Conservation (phyloP, 1,284 basidiomycete genomes). For the Sphaerobolus stellatus region DNA sequence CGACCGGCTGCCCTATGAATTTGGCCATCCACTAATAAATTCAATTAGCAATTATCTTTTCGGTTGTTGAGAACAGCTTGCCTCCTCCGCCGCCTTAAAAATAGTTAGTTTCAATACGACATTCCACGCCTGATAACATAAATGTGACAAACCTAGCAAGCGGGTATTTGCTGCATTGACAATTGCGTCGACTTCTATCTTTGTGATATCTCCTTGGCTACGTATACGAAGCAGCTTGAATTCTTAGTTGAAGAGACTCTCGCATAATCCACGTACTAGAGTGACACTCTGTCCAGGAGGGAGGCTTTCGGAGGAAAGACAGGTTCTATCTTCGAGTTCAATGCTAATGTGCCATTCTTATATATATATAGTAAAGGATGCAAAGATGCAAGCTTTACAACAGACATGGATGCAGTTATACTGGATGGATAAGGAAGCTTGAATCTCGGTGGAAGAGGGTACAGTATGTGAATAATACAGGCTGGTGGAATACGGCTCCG, state of each 20-base stretch:
- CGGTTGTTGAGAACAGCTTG: conserved; percentile 28
- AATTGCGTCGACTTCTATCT: conserved; percentile 70
- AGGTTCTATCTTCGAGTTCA: too few relatives aligned
- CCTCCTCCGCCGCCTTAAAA: conserved; percentile 67
- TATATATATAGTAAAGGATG: too few relatives aligned
- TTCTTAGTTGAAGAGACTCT: background rate
- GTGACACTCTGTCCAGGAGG: conserved; percentile 12
- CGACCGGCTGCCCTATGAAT: conserved; percentile 85
- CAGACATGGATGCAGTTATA: too few relatives aligned
- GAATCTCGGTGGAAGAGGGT: too few relatives aligned
- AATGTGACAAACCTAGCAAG: conserved; percentile 57
- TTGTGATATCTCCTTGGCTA: conserved; percentile 79
- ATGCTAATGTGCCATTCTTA: too few relatives aligned
- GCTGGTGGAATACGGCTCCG: too few relatives aligned
- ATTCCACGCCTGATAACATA: conserved; percentile 11
- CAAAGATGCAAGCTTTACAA: too few relatives aligned
- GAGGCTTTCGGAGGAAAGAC: too few relatives aligned
- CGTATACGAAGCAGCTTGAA: background rate
- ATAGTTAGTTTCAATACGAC: conserved; percentile 6
- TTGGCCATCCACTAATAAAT: conserved; percentile 70
- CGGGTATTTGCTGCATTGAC: conserved; percentile 86
- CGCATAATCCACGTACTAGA: conserved; percentile 7
- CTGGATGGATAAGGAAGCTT: too few relatives aligned
- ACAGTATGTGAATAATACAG: too few relatives aligned
- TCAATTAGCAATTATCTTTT: background rate